Evolutionary conservation across 306 rosid genomes (phyloP).

Genomic region (Vachellia collinsii): DNA sequence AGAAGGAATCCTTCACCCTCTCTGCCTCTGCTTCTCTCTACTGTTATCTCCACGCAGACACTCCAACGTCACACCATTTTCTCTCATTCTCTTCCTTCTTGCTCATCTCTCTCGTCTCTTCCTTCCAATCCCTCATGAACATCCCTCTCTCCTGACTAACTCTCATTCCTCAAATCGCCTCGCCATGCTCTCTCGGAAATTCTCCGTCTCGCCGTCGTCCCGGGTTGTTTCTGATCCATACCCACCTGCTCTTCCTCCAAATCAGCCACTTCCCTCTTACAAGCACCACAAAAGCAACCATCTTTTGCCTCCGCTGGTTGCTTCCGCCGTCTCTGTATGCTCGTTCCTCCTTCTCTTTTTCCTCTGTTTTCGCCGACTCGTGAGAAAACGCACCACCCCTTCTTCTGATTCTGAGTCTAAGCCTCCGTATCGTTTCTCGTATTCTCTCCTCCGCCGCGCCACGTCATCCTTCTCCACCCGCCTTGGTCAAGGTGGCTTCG

Average conservation of each 20-base stretch:
- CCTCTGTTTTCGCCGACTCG: conserved; percentile 57
- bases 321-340: conserved; percentile 43
- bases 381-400: conserved; percentile 67
- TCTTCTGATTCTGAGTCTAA: conserved; percentile 54
- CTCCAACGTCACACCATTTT: not conserved
- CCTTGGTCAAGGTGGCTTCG: conserved; percentile 95
- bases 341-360: conserved; percentile 60
- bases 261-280: not conserved
- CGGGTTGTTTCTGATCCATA: not conserved
- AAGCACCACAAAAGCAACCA: conserved; percentile 1
- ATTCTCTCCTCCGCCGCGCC: conserved; percentile 82
- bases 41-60: not conserved
- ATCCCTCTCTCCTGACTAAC: not conserved
- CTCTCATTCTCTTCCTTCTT: not conserved
- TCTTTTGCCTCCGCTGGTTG: conserved; percentile 28
- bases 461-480: conserved; percentile 78
- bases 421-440: conserved; percentile 75
- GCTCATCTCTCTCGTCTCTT: not conserved
- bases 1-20: too few relatives aligned
- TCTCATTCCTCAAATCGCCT: not conserved
- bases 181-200: conserved; percentile 64
- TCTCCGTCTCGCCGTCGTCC: conserved; percentile 42
- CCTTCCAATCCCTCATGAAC: not conserved
- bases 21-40: not conserved
- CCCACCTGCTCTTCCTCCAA: not conserved